Evolutionary conservation across 2,329 filamentous ascomycete species (phyloP).

Genomic region (Penicillium sp.): DNA sequence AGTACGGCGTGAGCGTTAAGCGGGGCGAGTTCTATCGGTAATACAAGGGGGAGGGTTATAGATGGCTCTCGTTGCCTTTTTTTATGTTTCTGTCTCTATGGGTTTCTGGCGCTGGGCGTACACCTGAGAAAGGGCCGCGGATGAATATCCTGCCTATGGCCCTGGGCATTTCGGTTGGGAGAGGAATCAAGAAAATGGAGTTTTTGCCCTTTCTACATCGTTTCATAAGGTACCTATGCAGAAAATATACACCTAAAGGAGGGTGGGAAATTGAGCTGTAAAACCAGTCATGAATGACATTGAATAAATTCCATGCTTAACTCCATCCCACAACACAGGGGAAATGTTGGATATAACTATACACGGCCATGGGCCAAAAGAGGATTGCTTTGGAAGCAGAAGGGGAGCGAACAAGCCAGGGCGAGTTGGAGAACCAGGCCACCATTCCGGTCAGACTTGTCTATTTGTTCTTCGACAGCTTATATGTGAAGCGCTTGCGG

Average conservation of each 20-base stretch:
- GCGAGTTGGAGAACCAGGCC: neutral
- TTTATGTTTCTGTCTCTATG: neutral
- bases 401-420: neutral
- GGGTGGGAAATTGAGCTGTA: neutral
- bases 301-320: conserved; percentile 17
- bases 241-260: too few relatives aligned
- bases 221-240: too few relatives aligned
- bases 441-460: conserved; percentile 3
- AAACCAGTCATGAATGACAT: conserved; percentile 9
- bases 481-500: conserved; percentile 63
- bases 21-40: conserved; percentile 93
- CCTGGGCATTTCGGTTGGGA: conserved; percentile 3
- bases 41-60: conserved; percentile 15
- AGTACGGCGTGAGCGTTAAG: conserved; percentile 98
- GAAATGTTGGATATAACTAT: conserved; percentile 23
- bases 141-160: neutral
- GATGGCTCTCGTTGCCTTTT: neutral
- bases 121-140: conserved; percentile 3
- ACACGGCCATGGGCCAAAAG: conserved; percentile 19
- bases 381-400: neutral
- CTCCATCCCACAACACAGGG: conserved; percentile 22
- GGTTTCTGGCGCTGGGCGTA: conserved; percentile 16
- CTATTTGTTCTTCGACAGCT: conserved; percentile 66
- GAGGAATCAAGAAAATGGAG: conserved; percentile 12
- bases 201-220: conserved; percentile 4